A percentile compares a stretch with the other conserved stretches of the same genome.
These are phyloP conservation scores for Aspergillus thermomutatus DNA, from an alignment of 2,329 filamentous ascomycete species.

Conservation along the genomic window DNA sequence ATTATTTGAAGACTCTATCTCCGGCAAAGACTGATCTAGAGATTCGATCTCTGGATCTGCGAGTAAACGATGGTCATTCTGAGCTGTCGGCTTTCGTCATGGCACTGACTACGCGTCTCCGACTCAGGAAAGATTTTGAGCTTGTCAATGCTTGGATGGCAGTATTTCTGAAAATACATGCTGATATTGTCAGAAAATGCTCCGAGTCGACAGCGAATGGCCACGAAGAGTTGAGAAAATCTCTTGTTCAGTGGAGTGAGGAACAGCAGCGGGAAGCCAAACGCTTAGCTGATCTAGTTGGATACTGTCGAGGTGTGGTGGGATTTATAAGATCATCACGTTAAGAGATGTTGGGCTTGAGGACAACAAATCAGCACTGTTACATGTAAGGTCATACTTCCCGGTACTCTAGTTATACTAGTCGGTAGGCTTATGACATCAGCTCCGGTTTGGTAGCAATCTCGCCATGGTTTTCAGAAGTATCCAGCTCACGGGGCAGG, in stretches of 20 bases:
- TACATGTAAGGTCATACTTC: not conserved
- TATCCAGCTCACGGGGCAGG: not conserved
- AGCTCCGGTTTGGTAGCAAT: not conserved
- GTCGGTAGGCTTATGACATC: not conserved
- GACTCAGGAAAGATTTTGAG: constrained; percentile 77
- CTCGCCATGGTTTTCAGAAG: not conserved
- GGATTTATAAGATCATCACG: constrained; percentile 67
- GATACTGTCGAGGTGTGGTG: constrained; percentile 83
- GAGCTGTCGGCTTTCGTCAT: constrained; percentile 77
- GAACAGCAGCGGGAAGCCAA: constrained; percentile 69
- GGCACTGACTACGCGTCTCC: constrained; percentile 71
- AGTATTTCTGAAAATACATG: constrained; percentile 81
- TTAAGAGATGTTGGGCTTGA: constrained; percentile 15
- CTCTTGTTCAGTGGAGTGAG: constrained; percentile 66
- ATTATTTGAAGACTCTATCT: constrained; percentile 74
- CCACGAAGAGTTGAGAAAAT: constrained; percentile 50
- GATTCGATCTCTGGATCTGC: constrained; percentile 69
- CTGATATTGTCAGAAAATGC: constrained; percentile 51
- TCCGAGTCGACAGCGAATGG: constrained; percentile 47
- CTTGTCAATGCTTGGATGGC: constrained; percentile 96
- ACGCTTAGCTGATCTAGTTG: constrained; percentile 71
- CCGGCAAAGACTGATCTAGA: constrained; percentile 88
- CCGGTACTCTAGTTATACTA: not conserved
- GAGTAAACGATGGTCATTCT: constrained; percentile 48
- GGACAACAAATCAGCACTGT: not conserved